Conservation (phyloP, 2,329 filamentous ascomycete genomes). For the Calonectria naviculata region DNA sequence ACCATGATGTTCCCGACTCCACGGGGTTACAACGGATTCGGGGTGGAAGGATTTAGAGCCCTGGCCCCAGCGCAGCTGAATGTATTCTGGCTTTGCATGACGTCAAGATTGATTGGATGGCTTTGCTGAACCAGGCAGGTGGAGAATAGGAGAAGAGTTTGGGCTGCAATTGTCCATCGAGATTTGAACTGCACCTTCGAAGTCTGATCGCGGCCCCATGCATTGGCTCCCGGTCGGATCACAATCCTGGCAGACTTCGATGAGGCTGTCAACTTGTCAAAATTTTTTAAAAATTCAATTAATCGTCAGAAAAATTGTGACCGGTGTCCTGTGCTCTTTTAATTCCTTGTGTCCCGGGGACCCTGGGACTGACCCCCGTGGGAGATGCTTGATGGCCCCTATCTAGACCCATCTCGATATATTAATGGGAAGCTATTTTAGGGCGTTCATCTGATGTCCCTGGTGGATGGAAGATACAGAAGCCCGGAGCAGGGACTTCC, state of each 20-base stretch:
- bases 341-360: not conserved
- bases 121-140: not conserved
- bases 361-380: not conserved
- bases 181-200: not conserved
- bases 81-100: not conserved
- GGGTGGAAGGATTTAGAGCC: not conserved
- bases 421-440: not conserved
- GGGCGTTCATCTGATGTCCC: constrained; percentile 9
- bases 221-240: not conserved
- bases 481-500: not conserved
- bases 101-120: constrained; percentile 2
- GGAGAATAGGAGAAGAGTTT: not conserved
- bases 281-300: not conserved
- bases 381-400: not conserved
- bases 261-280: constrained; percentile 1
- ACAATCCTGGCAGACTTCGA: not conserved
- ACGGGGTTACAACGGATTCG: not conserved
- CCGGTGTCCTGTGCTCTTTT: not conserved
- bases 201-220: not conserved
- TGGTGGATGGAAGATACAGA: too few species aligned
- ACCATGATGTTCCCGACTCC: not conserved
- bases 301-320: not conserved
- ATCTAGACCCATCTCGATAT: not conserved
- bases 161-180: not conserved
- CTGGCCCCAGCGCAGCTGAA: not conserved